These are phyloP conservation scores for Acorus calamus DNA, from an alignment of 106 monocot genomes.

Conservation along the genomic window DNA sequence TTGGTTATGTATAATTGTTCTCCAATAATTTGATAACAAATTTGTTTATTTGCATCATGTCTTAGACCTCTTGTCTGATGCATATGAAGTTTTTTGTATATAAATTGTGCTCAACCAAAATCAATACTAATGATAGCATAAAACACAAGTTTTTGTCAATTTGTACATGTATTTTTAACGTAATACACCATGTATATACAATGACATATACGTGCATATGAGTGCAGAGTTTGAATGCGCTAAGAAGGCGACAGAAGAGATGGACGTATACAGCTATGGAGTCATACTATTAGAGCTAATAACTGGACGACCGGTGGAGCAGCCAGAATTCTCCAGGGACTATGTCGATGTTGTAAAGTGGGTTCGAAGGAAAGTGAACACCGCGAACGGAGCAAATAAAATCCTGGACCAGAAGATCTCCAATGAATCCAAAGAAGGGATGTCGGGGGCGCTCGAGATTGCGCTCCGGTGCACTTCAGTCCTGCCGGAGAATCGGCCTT, in stretches of 20 bases:
- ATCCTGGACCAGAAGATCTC: slow-evolving; percentile 41
- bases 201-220: neutral
- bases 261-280: slow-evolving; percentile 70
- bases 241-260: slow-evolving; percentile 48
- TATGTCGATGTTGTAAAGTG: slow-evolving; percentile 53
- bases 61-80: too few species aligned
- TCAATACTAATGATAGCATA: too few species aligned
- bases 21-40: too few species aligned
- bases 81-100: too few species aligned
- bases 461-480: slow-evolving; percentile 56
- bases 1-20: too few species aligned
- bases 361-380: slow-evolving; percentile 57
- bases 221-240: slow-evolving; percentile 31
- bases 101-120: too few species aligned
- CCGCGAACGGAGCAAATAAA: slow-evolving; percentile 23
- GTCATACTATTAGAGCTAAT: slow-evolving; percentile 64
- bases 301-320: slow-evolving; percentile 42
- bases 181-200: too few species aligned
- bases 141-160: too few species aligned
- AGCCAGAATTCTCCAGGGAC: slow-evolving; percentile 28
- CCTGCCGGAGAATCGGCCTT: slow-evolving; percentile 55
- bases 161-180: too few species aligned
- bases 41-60: too few species aligned
- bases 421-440: slow-evolving; percentile 20
- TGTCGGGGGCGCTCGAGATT: slow-evolving; percentile 34